Evolutionary conservation across 257 asterid genomes (phyloP).

Genomic region (Paraleonurus japonicus): DNA sequence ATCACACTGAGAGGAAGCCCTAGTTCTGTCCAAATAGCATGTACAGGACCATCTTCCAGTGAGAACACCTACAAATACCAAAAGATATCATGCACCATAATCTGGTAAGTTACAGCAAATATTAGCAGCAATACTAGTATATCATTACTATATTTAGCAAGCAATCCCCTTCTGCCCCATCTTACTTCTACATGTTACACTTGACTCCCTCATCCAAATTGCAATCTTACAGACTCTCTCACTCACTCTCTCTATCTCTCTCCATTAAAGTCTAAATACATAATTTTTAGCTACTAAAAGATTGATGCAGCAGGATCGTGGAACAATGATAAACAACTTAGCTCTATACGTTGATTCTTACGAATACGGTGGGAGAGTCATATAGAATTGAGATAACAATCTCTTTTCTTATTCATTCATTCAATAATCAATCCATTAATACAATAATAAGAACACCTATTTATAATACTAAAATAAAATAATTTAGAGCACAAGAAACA

Average conservation of each 20-base stretch:
- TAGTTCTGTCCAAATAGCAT: slow-evolving; percentile 54
- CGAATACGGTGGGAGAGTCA: too few species aligned
- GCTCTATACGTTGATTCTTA: too few species aligned
- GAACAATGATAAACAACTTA: too few species aligned
- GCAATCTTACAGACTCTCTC: not conserved
- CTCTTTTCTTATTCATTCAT: too few species aligned
- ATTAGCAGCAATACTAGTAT: not conserved
- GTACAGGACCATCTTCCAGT: slow-evolving; percentile 66
- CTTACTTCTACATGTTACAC: not conserved
- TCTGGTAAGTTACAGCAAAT: not conserved
- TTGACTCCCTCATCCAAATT: not conserved
- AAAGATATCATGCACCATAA: slow-evolving; percentile 11
- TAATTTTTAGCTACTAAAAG: not conserved
- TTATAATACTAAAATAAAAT: too few species aligned
- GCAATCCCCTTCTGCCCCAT: not conserved
- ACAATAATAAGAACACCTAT: too few species aligned
- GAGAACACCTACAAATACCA: slow-evolving; percentile 60
- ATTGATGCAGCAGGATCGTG: too few species aligned
- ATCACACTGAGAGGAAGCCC: slow-evolving; percentile 54
- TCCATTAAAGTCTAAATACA: not conserved
- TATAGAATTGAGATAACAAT: too few species aligned
- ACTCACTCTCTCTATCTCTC: too few species aligned
- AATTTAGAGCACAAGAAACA: too few species aligned
- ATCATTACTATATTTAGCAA: not conserved
- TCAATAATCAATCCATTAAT: too few species aligned